Percentiles rank a stretch among this genome's conserved stretches.
Conservation (phyloP, 306 rosid species). For the Fragaria nilgerrensis region DNA sequence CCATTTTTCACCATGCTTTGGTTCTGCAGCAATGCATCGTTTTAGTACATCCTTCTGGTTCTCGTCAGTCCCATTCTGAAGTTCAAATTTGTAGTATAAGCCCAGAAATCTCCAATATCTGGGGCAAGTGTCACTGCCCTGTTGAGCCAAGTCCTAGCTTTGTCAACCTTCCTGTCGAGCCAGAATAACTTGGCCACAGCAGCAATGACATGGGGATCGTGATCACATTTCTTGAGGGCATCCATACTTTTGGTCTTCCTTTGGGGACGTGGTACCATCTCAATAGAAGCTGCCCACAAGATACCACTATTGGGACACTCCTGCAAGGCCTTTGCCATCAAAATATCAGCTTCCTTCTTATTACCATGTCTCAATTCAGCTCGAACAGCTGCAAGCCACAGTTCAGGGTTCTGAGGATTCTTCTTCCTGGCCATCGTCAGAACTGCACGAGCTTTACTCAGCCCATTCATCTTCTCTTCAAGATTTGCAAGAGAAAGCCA, state of each 20-base stretch:
- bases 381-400: constrained; percentile 93
- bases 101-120: constrained; percentile 93
- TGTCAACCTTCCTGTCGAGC: constrained; percentile 87
- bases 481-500: constrained; percentile 91
- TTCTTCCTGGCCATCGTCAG: constrained; percentile 85
- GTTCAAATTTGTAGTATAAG: constrained; percentile 78
- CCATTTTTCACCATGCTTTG: constrained; percentile 95
- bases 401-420: constrained; percentile 85
- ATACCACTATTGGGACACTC: constrained; percentile 88
- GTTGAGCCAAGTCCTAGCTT: constrained; percentile 84
- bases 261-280: constrained; percentile 95
- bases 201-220: constrained; percentile 80
- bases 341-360: constrained; percentile 78
- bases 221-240: constrained; percentile 90
- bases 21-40: constrained; percentile 78
- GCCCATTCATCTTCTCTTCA: constrained; percentile 78
- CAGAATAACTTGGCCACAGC: constrained; percentile 88
- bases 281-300: constrained; percentile 84
- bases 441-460: constrained; percentile 90
- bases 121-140: constrained; percentile 95
- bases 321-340: constrained; percentile 94
- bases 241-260: constrained; percentile 82
- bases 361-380: constrained; percentile 76
- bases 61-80: constrained; percentile 85
- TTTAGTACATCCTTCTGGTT: constrained; percentile 73